Evolutionary conservation across 1,284 basidiomycete species (phyloP), one percentile per base, ranked within the genome.

Genomic region (Boletus albobrunnescens): DNA sequence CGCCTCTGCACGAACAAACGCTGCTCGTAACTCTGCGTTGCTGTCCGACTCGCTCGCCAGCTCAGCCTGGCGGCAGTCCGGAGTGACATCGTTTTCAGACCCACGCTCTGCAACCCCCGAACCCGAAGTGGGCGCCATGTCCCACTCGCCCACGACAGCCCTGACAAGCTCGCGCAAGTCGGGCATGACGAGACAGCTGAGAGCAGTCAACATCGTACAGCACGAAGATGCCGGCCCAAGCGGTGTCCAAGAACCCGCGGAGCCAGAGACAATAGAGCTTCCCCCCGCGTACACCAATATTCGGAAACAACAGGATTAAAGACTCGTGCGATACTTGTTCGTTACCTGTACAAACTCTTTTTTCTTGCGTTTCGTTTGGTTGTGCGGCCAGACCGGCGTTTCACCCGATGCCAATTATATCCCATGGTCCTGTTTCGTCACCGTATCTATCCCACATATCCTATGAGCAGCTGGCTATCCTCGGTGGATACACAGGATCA

Each of bases 251-350:
- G 74, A 72, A 8, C 69, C 56, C 14, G 67, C 68, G 26, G 75
- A 79, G 51, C 57, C 76, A 9, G 85, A 87, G 63, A 88, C 86
- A 39, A 78, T 90, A 32, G 87, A 90, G 67, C 72, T 90, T 38
- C 87, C 87, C 13, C 87, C 87, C 6, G 86, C 87, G 30, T 90
- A 90, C 64, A 85, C 82, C n/a, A 75, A 79, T 50, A 67, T 83
- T 42, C 67, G 65, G 30, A 63, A 49, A 30, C 14, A 44, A 27
- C 33, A 8, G 24, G 47, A 2, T 11, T 59, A 43, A 57, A 13
- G 46, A 13, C 24, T 20, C 16, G 6, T 11, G 17, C 17, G 16
- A 17, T 11, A 2, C 6, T 14, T 9, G 8, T 30, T 52, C 27
- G 20, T 41, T 44, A 17, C 13, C 24, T 35, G 36, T 54, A 46